A percentile compares a stretch with the other conserved stretches of the same genome.
Conservation (phyloP, 495 filamentous ascomycete genomes). For the Lepraria neglecta region DNA sequence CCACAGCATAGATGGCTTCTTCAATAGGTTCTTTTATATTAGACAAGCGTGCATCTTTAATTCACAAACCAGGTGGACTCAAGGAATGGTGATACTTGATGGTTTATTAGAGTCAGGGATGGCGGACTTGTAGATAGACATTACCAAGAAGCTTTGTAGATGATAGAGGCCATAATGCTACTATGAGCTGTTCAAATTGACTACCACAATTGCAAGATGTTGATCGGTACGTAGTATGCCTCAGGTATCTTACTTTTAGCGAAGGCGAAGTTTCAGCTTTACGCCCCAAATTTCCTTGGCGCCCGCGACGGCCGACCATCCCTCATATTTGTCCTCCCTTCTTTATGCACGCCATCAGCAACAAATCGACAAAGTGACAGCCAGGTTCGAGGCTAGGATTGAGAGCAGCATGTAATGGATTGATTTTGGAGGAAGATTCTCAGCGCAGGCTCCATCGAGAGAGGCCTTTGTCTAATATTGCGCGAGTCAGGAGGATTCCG, state of each 20-base stretch:
- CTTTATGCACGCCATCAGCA: background rate
- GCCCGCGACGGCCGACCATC: background rate
- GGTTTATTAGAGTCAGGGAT: background rate
- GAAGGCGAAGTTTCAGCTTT: background rate
- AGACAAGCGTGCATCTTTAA: background rate
- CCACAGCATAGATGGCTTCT: background rate
- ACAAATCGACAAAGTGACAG: background rate
- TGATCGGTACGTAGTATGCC: background rate
- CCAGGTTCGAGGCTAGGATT: background rate
- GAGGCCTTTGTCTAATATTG: background rate
- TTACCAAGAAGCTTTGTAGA: background rate
- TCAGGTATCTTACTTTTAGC: background rate
- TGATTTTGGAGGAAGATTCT: background rate
- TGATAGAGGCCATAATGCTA: background rate
- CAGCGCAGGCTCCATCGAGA: background rate
- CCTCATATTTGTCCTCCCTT: background rate
- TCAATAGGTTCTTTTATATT: background rate
- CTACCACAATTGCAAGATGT: background rate
- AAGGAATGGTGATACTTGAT: background rate
- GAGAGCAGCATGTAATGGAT: conserved; percentile 7
- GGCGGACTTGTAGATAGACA: conserved; percentile 1
- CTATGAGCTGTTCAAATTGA: background rate
- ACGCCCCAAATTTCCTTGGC: background rate
- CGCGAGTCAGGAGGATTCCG: background rate
- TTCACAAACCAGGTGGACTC: background rate